Conservation (phyloP, 73 alveolate species). For the Durusdinium trenchii region DNA sequence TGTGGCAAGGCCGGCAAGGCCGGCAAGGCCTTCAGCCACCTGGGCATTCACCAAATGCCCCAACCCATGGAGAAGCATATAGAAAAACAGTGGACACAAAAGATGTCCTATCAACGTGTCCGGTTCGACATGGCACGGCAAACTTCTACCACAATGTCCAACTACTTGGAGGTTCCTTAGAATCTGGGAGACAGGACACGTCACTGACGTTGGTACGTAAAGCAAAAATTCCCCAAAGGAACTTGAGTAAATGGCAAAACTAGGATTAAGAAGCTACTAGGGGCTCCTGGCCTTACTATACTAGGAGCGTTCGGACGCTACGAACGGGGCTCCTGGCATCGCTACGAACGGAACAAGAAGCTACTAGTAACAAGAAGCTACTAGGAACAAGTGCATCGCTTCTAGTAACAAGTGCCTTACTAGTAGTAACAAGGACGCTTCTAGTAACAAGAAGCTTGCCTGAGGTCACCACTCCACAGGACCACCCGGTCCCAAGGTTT, state of each 20-base stretch:
- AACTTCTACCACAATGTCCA: background rate
- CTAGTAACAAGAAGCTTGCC: background rate
- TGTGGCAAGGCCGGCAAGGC: background rate
- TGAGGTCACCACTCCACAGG: background rate
- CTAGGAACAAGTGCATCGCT: background rate
- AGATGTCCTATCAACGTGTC: background rate
- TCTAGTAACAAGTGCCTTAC: background rate
- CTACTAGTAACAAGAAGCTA: background rate
- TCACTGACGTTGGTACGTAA: background rate
- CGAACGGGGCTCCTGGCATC: background rate
- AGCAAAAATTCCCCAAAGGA: background rate
- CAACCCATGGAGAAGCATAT: background rate
- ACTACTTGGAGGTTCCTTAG: too few relatives aligned
- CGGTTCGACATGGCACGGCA: background rate
- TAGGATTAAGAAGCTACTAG: too few relatives aligned
- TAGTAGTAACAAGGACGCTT: background rate
- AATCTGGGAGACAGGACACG: background rate
- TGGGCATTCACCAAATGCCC: background rate
- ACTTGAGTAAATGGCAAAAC: background rate
- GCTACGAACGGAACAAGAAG: background rate
- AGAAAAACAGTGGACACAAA: background rate
- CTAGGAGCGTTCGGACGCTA: background rate
- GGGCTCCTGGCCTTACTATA: background rate
- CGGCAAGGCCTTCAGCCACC: background rate
- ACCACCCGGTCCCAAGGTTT: slow-evolving; percentile 35